Evolutionary conservation across 2,329 filamentous ascomycete genomes (phyloP), one percentile per base, ranked within the genome.

Genomic region (Xylaria multiplex): DNA sequence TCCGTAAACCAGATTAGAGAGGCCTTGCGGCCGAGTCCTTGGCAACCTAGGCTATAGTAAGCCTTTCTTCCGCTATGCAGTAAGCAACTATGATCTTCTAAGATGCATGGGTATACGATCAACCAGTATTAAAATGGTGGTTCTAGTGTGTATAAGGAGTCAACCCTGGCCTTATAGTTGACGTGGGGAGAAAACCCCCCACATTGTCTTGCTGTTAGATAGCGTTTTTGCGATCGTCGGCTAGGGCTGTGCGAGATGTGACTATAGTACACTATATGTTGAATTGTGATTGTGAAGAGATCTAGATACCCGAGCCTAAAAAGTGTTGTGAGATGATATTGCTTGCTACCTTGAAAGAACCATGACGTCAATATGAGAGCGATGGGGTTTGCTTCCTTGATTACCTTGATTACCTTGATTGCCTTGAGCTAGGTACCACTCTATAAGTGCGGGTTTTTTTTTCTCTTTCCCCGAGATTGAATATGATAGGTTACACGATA

Each of bases 31-130:
- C 6, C 32, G n/a, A 43, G 30, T 37, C 24, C 22, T 37, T 42
- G 55, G 40, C 11, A 46, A 27, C 42, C 50, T 52, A 19, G 56
- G 37, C 30, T 64, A 60, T 67, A 67, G 60, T 64, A 67, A 64
- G 50, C 61, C 16, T 53, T 59, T 16, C 22, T 11, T 22, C 6
- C 30, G 37, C 30, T 16, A 49, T n/a, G 56, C 57, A 67, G 53
- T 52, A 61, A 67, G 40, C 52, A 45, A 19, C 7, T 63, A 55
- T 61, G 56, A 58, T 64, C 48, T 35, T 32, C 56, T 16, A 42
- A 19, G 60, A 60, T 64, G 32, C 60, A 56, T 59, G 64, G 60
- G 53, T 64, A 16, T 40, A 14, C 37, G 9, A 40, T 40, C 37
- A 40, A 40, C 37, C 14, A 14, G 37, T 54, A 48, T 62, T 37